These are phyloP conservation scores for Amanita subjunquillea DNA, from an alignment of 768 basidiomycete genomes.

Conservation along the genomic window DNA sequence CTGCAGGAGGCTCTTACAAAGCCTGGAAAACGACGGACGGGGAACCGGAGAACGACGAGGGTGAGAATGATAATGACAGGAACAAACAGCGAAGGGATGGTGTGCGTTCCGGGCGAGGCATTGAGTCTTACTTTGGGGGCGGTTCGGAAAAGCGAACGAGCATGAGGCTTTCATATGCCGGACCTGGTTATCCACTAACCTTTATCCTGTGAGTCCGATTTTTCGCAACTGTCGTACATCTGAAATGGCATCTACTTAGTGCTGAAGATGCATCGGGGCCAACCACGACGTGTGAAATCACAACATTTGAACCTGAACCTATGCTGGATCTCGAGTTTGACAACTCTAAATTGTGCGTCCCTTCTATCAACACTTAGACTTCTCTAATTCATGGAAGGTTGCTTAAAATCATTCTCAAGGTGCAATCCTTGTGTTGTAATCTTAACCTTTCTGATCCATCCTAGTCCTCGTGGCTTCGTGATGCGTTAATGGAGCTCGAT, in stretches of 20 bases:
- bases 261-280: constrained; percentile 75
- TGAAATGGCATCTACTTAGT: constrained; percentile 22
- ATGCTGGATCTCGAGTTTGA: constrained; percentile 75
- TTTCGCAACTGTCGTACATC: background rate
- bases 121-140: constrained; percentile 52
- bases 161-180: constrained; percentile 78
- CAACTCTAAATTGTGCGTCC: constrained; percentile 44
- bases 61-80: constrained; percentile 23
- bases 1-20: constrained; percentile 20
- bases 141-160: constrained; percentile 58
- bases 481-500: constrained; percentile 87
- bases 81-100: constrained; percentile 7
- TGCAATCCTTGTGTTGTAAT: constrained; percentile 14
- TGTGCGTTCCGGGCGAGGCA: constrained; percentile 16
- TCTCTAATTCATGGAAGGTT: constrained; percentile 29
- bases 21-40: constrained; percentile 39
- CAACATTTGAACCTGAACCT: constrained; percentile 78
- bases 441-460: background rate
- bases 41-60: constrained; percentile 32
- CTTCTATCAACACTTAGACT: background rate
- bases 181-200: constrained; percentile 68
- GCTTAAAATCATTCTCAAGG: constrained; percentile 81
- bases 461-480: constrained; percentile 85
- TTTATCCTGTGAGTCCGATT: constrained; percentile 56
- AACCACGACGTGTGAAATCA: constrained; percentile 79